Evolutionary conservation across 1,284 basidiomycete genomes (phyloP), one percentile per base, ranked within the genome.

Genomic region (Pascua sp.): DNA sequence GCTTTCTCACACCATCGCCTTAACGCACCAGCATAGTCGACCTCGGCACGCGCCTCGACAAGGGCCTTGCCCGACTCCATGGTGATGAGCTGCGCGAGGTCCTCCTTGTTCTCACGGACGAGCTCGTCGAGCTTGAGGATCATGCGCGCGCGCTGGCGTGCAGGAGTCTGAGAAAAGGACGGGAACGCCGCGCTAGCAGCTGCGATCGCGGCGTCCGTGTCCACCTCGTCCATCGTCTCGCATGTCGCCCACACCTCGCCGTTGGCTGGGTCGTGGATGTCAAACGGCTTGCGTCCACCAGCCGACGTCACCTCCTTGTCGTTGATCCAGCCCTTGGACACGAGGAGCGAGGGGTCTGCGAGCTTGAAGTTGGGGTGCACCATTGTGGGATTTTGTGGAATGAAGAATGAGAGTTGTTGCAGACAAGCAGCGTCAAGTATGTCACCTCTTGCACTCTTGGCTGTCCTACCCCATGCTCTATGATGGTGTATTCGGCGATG

Each of bases 1-100:
- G 13, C 36, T 12, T 3, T 13, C 15, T 46, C 40, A 41, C 18
- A 3, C 45, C 11, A n/a, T 12, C 3, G 24, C 24, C 7, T 3
- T 4, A 32, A 57, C 59, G 41, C 44, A 57, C 56, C 38, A 8
- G 57, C 64, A 64, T 91, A 91, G 0, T 78, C 68, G 64, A 85
- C 85, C 78, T 92, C 90, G 46, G 86, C 84, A 81, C 87, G 88
- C 18, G 84, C 88, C 64, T 94, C 90, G 0, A 80, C 77, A 17
- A 93, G 77, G 9, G 90, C 81, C 79, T 95, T 95, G 40, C 91
- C 91, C 64, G 93, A 94, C 77, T 95, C 91, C 52, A 66, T 53
- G 24, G 56, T 54, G 32, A 56, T 46, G 8, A 66, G 46, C 49
- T 56, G 58, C 40, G 64, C 60, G 41, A 66, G 54, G 53, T 66